These are phyloP conservation scores for Saccharomyces uvarum DNA, from an alignment of 1,139 yeast genomes.

Conservation along the genomic window DNA sequence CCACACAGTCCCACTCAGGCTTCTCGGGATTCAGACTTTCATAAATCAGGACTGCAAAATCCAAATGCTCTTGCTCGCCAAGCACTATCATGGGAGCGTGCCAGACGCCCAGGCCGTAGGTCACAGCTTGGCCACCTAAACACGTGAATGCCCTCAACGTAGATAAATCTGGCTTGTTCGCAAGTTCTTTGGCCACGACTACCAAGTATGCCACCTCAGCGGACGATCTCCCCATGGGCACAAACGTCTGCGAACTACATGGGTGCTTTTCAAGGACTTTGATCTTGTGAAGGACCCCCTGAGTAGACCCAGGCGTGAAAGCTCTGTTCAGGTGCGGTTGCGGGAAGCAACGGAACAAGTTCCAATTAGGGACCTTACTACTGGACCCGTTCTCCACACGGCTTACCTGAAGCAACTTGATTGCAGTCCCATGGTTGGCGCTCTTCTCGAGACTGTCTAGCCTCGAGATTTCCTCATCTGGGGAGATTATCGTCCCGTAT, in stretches of 20 bases:
- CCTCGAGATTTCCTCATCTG: slow-evolving; percentile 42
- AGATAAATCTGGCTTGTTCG: slow-evolving; percentile 52
- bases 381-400: slow-evolving; percentile 50
- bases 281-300: slow-evolving; percentile 38
- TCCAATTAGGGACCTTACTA: slow-evolving; percentile 55
- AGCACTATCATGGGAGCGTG: slow-evolving; percentile 92
- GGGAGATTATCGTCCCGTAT: slow-evolving; percentile 51
- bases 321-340: slow-evolving; percentile 50
- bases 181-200: slow-evolving; percentile 56
- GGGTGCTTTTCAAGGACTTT: slow-evolving; percentile 88
- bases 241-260: slow-evolving; percentile 78
- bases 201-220: slow-evolving; percentile 56
- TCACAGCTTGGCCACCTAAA: slow-evolving; percentile 78
- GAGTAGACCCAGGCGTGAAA: slow-evolving; percentile 7
- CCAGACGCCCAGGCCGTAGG: slow-evolving; percentile 72
- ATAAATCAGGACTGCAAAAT: slow-evolving; percentile 78
- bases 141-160: slow-evolving; percentile 63
- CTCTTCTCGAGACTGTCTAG: slow-evolving; percentile 36
- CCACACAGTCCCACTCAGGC: slow-evolving; percentile 75
- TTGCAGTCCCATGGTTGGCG: slow-evolving; percentile 94
- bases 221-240: slow-evolving; percentile 65
- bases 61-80: slow-evolving; percentile 43
- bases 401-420: slow-evolving; percentile 65
- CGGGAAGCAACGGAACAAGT: slow-evolving; percentile 74
- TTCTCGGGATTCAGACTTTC: slow-evolving; percentile 55